These are phyloP conservation scores for Tylopilus plumbeoviolaceoides DNA, from an alignment of 768 basidiomycete species.

Conservation along the genomic window DNA sequence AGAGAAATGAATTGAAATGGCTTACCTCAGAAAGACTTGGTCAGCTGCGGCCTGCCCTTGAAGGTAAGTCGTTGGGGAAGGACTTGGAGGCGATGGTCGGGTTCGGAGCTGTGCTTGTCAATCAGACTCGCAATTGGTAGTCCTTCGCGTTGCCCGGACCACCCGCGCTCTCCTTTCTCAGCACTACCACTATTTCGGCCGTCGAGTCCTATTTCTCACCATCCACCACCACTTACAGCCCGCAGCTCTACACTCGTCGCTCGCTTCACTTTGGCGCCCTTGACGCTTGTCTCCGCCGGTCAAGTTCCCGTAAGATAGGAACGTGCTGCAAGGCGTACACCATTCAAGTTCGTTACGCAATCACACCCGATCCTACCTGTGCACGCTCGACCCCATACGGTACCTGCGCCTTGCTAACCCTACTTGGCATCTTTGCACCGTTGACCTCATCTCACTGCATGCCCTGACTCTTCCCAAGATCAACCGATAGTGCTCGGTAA, in stretches of 20 bases:
- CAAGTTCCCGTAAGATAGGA: neutral
- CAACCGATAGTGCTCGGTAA: slow-evolving; percentile 1
- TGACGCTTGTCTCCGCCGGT: neutral
- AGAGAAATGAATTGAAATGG: neutral
- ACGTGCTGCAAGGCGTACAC: neutral
- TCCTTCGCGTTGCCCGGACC: slow-evolving; percentile 1
- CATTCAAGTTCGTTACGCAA: neutral
- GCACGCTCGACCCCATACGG: neutral
- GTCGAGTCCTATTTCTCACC: slow-evolving; percentile 5
- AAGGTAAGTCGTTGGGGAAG: neutral
- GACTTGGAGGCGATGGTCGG: neutral
- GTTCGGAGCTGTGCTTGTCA: slow-evolving; percentile 4
- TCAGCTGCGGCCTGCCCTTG: neutral
- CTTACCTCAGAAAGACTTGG: slow-evolving; percentile 2
- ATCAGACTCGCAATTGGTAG: neutral
- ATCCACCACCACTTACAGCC: too few relatives aligned
- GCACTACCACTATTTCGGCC: neutral
- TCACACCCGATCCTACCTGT: neutral
- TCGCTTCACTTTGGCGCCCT: neutral
- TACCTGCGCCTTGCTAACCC: neutral
- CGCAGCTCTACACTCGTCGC: neutral
- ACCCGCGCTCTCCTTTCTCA: neutral
- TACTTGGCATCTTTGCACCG: neutral
- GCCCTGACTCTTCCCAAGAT: slow-evolving; percentile 6
- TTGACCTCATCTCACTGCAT: neutral